Base-by-base conservation (phyloP, 2,329 filamentous ascomycete genomes). In the Pseudocercospora pini-densiflorae region DNA sequence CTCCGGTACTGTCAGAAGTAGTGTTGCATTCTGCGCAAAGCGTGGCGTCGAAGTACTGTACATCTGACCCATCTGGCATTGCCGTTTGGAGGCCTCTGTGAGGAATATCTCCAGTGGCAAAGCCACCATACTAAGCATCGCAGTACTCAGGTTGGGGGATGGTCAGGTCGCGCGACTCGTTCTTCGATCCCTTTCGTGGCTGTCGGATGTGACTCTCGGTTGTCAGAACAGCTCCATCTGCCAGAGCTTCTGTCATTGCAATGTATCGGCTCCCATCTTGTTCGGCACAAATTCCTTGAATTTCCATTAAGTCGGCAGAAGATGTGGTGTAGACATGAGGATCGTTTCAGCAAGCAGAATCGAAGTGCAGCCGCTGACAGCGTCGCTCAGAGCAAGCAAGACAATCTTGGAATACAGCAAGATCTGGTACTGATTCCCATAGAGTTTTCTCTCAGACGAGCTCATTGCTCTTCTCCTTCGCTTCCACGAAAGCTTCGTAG, bases 401-500 rank as follows among this genome's bases (percentile, higher is more conserved):
- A 10, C 31, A 33, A 7, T 12, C 10, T 33, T 33, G 29, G 8
- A 10, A 10, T 5, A 12, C 31, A 33, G 31, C 31, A 33, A 33
- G 8, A 33, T 33, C 31, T 12, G 31, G 31, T 1, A 33, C 9
- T 12, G 1, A 3, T 33, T 12, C 12, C 31, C 10, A 33, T 7
- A 12, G 9, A 5, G 31, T 12, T 7, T 8, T 33, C 31, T 33
- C 12, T 14, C 24, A 33, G 31, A 33, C 31, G 7, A 33, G 9
- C 10, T 27, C 49, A 5, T 16, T 23, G 23, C 23, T 24, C 10
- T 5, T 27, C 49, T 53, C 12, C 23, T 53, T 53, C 7, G 23
- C 49, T 53, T 53, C 23, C 24, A 54, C 27, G 23, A 62, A 62
- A 12, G 59, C 59, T 24, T 59, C 54, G 24, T 49, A 63, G 19